A percentile compares a stretch with the other conserved stretches of the same genome.
Conservation (phyloP, 1,284 basidiomycete genomes). For the Cryptococcus wingfieldii region DNA sequence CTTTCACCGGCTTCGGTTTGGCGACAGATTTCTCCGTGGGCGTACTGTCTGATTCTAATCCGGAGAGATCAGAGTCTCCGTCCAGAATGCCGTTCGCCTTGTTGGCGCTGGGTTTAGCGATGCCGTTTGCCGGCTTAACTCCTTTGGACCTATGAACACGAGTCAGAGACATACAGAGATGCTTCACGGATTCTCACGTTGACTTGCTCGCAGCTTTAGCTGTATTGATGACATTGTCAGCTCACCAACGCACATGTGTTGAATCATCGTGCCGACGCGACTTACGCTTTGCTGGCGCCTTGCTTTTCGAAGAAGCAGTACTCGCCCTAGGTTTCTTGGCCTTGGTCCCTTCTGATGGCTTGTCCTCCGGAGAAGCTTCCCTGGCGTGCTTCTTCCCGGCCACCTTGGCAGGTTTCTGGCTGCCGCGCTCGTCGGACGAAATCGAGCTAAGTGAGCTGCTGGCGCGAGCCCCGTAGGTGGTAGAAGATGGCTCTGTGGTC, state of each 20-base stretch:
- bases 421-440: background rate
- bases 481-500: too few species aligned
- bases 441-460: conserved; percentile 1
- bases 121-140: background rate
- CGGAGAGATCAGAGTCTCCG: background rate
- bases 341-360: background rate
- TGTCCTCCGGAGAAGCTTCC: background rate
- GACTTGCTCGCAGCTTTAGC: background rate
- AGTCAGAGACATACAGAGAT: background rate
- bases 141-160: background rate
- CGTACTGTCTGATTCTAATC: background rate
- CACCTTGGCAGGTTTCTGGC: background rate
- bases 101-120: background rate
- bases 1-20: too few species aligned
- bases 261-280: background rate
- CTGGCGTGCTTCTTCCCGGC: background rate
- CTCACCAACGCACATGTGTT: background rate
- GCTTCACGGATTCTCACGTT: too few species aligned
- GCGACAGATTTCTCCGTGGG: background rate
- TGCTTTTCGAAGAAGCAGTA: background rate
- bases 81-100: background rate
- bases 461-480: background rate
- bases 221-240: background rate
- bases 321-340: background rate
- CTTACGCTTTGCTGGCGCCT: background rate